A percentile compares a stretch with the other conserved stretches of the same genome.
Evolutionary conservation across 140 eudicot species (phyloP).

Genomic region (Senecio squalidus): DNA sequence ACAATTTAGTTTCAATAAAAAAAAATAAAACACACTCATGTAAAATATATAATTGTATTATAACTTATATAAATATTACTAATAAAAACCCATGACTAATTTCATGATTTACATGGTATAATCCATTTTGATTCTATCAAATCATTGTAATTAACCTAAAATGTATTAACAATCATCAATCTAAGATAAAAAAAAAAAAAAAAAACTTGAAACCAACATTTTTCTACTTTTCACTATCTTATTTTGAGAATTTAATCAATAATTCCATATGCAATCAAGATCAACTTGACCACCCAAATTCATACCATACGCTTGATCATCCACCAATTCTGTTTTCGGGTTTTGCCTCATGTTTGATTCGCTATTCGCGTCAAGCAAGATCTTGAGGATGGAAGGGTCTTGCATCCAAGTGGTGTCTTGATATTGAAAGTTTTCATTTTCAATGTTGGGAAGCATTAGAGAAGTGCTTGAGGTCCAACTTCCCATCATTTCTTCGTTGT

Average conservation of each 20-base stretch:
- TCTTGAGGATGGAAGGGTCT: conserved; percentile 50
- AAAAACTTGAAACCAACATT: conserved; percentile 5
- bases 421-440: conserved; percentile 27
- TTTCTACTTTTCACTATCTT: conserved; percentile 20
- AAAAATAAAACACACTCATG: no score
- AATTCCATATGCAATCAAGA: conserved; percentile 65
- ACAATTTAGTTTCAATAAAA: neutral
- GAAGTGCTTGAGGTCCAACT: conserved; percentile 16
- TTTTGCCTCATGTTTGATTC: conserved; percentile 20
- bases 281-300: conserved; percentile 42
- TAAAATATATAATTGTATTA: no score
- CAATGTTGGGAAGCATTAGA: conserved; percentile 26
- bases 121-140: conserved; percentile 27
- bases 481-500: conserved; percentile 21
- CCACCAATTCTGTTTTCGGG: conserved; percentile 28
- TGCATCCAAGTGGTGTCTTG: conserved; percentile 48
- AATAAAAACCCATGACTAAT: conserved; percentile 15
- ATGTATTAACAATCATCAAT: conserved; percentile 26
- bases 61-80: no score
- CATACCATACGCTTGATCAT: conserved; percentile 36
- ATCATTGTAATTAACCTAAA: conserved; percentile 24
- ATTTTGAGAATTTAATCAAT: conserved; percentile 23
- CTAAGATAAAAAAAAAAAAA: neutral
- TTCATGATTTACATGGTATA: conserved; percentile 31
- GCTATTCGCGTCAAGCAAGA: conserved; percentile 36